Conservation (phyloP, 345 rosid species). For the Eucalyptus shirleyi region DNA sequence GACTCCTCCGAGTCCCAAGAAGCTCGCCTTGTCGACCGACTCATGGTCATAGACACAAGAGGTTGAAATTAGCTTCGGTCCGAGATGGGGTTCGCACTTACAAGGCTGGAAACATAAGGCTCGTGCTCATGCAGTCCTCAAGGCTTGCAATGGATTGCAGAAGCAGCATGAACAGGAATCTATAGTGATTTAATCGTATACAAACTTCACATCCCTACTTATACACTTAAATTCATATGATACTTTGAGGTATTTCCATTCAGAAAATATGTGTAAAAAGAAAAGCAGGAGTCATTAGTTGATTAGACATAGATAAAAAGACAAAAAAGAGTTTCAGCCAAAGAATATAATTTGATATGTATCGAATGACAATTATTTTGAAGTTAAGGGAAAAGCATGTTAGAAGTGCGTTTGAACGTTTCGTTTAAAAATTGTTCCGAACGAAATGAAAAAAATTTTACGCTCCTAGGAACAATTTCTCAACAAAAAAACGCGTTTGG, state of each 20-base stretch:
- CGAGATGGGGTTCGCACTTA: background rate
- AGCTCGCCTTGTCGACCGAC: background rate
- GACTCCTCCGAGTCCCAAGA: background rate
- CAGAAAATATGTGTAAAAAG: background rate
- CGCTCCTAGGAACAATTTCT: no score
- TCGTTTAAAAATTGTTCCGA: no score
- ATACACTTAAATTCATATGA: background rate
- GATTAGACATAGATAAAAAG: background rate
- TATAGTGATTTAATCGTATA: background rate
- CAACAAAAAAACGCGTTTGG: no score
- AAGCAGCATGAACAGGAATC: background rate
- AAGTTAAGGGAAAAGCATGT: fast-evolving
- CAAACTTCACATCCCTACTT: background rate
- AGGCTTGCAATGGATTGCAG: background rate
- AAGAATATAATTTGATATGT: background rate
- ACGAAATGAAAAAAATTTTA: no score
- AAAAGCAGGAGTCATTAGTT: background rate
- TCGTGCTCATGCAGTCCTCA: background rate
- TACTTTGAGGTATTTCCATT: background rate
- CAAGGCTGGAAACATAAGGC: background rate
- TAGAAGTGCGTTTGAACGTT: no score
- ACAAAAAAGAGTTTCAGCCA: background rate
- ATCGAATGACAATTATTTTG: fast-evolving
- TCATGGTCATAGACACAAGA: background rate
- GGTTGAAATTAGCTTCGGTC: background rate